These are phyloP conservation scores for Chaetothyriales sp. DNA, from an alignment of 2,329 filamentous ascomycete species.

Conservation along the genomic window DNA sequence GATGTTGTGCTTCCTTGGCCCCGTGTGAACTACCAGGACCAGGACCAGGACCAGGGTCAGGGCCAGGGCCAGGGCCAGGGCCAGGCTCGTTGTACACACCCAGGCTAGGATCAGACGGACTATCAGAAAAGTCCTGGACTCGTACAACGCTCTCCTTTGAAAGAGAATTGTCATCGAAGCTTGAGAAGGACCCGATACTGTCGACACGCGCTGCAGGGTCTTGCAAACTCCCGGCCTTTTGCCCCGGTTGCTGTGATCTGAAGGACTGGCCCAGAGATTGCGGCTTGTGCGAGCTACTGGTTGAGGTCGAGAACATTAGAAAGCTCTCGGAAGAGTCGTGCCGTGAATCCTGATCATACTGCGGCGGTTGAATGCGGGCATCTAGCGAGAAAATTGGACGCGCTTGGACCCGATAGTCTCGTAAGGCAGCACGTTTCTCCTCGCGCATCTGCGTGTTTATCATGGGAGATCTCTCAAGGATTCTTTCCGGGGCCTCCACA, in stretches of 20 bases:
- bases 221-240: background rate
- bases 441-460: constrained; percentile 26
- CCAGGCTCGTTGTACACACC: background rate
- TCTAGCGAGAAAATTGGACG: constrained; percentile 39
- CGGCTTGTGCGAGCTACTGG: constrained; percentile 40
- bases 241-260: constrained; percentile 13
- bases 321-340: constrained; percentile 51
- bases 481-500: background rate
- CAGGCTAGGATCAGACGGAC: background rate
- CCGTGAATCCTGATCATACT: constrained; percentile 28
- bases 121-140: background rate
- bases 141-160: background rate
- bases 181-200: background rate
- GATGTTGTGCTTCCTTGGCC: background rate
- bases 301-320: constrained; percentile 50
- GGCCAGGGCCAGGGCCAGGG: background rate
- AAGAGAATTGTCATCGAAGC: background rate
- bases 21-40: background rate
- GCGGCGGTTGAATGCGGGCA: constrained; percentile 23
- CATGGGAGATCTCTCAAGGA: background rate
- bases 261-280: constrained; percentile 42
- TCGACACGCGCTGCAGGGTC: background rate
- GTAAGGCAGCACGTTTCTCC: constrained; percentile 30
- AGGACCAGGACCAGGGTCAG: background rate
- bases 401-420: constrained; percentile 37